These are phyloP conservation scores for Allium fistulosum DNA, from an alignment of 106 monocot species.

Conservation along the genomic window DNA sequence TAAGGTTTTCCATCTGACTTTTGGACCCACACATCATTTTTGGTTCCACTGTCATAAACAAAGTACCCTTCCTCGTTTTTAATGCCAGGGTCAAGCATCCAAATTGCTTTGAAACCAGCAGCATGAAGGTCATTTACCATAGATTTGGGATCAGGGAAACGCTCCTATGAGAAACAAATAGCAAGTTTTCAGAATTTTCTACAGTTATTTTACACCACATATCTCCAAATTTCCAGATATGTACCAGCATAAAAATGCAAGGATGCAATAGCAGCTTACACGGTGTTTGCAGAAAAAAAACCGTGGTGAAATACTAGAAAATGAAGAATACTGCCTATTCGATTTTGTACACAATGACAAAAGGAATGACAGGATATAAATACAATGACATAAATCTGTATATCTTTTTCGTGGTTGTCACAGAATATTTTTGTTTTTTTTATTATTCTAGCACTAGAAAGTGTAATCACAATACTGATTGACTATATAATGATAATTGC, in stretches of 20 bases:
- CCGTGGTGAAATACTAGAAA: neutral
- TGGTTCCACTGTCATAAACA: slow-evolving; percentile 87
- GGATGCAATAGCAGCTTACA: too few species aligned
- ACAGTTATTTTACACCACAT: neutral
- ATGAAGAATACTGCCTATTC: neutral
- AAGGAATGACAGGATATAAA: neutral
- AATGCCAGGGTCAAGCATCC: slow-evolving; percentile 99
- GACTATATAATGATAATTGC: too few species aligned
- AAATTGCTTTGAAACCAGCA: slow-evolving; percentile 82
- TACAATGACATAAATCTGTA: neutral
- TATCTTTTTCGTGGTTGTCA: too few species aligned
- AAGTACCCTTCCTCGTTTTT: slow-evolving; percentile 83
- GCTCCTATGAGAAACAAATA: slow-evolving; percentile 27
- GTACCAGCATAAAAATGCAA: too few species aligned
- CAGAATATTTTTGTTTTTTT: too few species aligned
- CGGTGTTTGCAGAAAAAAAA: neutral
- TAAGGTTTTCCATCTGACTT: slow-evolving; percentile 68
- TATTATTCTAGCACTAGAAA: too few species aligned
- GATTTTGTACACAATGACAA: neutral
- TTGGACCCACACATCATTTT: slow-evolving; percentile 68
- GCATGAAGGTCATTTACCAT: slow-evolving; percentile 73
- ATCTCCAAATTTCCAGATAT: neutral
- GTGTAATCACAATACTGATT: too few species aligned
- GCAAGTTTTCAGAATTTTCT: too few species aligned
- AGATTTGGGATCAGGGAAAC: slow-evolving; percentile 89